phyloP scores from a whole-genome alignment of 2,329 filamentous ascomycete species.

The Botrytis fragariae region DNA sequence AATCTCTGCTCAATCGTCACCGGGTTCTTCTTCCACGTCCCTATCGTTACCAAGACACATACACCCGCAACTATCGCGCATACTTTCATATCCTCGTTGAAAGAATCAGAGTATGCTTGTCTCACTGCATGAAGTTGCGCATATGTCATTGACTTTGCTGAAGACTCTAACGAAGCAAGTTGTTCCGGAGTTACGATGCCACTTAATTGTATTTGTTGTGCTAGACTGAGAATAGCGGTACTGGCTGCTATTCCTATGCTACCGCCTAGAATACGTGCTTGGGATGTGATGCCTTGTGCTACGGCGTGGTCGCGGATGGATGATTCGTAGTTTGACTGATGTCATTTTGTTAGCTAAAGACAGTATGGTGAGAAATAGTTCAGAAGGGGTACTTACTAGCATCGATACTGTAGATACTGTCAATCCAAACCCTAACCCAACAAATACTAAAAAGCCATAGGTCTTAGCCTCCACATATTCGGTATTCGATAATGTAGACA shows the following conservation, averaged over 20 bases:
- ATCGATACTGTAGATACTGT: neutral
- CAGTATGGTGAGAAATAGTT: fast-evolving
- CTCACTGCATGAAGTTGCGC: neutral
- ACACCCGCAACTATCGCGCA: neutral
- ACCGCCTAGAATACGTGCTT: neutral
- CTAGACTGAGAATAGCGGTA: neutral
- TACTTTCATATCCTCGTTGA: constrained; percentile 43
- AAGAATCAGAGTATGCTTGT: constrained; percentile 37
- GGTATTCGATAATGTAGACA: neutral
- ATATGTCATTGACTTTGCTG: neutral
- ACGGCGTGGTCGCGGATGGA: neutral
- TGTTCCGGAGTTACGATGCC: neutral
- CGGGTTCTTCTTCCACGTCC: neutral
- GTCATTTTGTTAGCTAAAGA: neutral
- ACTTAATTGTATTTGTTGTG: neutral
- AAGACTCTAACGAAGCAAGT: neutral
- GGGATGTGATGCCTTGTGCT: neutral
- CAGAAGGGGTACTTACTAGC: neutral
- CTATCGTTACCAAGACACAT: neutral
- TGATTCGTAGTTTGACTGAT: neutral
- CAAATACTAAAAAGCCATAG: neutral
- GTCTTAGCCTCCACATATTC: neutral
- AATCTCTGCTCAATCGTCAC: neutral
- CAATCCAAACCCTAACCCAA: neutral
- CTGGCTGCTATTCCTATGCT: neutral